Evolutionary conservation across 352 stramenopile genomes (phyloP), one percentile per base, ranked within the genome.

Genomic region (Pythium sp.): DNA sequence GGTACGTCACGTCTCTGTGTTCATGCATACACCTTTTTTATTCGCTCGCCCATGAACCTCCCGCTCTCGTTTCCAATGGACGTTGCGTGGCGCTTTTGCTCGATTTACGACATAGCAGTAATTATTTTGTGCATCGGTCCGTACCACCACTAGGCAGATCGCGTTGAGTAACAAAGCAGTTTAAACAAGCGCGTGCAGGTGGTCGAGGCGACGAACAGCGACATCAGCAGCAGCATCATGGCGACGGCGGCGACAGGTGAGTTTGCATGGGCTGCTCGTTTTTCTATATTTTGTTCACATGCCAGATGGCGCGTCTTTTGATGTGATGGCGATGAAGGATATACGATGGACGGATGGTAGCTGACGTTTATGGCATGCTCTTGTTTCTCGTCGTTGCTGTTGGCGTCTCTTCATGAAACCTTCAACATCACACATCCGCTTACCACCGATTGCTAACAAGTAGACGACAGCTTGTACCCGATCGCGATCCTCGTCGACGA

Each of bases 401-500:
- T 32, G 11, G n/a, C 26, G 26, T 5, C 28, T 20, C 9, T 28
- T 8, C 30, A 32, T 55, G 18, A 36, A 30, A 34, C 43, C 43
- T 22, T 51, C 43, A 51, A 24, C 18, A 20, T 11, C 43, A 51
- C 18, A 30, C 41, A 26, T 20, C n/a, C 51, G 62, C 36, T 30
- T 38, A 24, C 43, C 43, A 51, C 43, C 43, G 6, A 24, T 51
- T 51, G 18, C 5, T 22, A 15, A 14, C 26, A 38, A 11, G 53
- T 47, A 64, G 89, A 96, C 67, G 89, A 93, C 63, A 93, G 82
- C 57, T 66, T 96, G 69, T 94, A 95, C 76, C 84, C 89, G 28
- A 93, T 98, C 62, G 89, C 92, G 55, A 91, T 97, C 67, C 84
- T 98, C 49, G 89, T 98, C 65, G 92, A 98, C 75, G 90, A 98